Evolutionary conservation across 169 alveolate genomes (phyloP).

Genomic region (Eimeria brunetti): DNA sequence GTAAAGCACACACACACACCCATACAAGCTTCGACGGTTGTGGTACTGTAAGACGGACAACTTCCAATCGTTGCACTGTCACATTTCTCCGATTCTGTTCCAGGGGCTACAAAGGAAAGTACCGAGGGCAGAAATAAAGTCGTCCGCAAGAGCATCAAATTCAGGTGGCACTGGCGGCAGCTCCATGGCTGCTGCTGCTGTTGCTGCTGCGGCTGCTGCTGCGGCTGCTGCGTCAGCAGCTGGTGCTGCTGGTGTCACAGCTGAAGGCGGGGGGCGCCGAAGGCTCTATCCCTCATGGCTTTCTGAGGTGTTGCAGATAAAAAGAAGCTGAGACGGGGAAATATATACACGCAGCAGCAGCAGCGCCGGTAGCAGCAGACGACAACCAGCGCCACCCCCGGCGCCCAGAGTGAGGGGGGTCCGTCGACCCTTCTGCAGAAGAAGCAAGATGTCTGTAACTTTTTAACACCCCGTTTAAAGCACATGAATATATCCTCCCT

Average conservation of each 20-base stretch:
- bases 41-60: background rate
- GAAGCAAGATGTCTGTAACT: background rate
- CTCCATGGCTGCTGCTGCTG: constrained; percentile 65
- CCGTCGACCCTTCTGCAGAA: background rate
- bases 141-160: constrained; percentile 63
- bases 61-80: background rate
- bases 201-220: constrained; percentile 49
- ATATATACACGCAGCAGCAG: background rate
- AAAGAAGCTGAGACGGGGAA: background rate
- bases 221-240: constrained; percentile 62
- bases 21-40: background rate
- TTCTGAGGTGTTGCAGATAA: constrained; percentile 14
- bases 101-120: background rate
- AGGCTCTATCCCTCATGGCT: constrained; percentile 64
- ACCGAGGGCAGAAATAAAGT: constrained; percentile 62
- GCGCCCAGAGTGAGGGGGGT: constrained; percentile 21
- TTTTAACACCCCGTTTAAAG: background rate
- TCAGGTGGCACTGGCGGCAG: constrained; percentile 58
- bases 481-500: background rate
- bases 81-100: background rate
- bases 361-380: constrained; percentile 48
- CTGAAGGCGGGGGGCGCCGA: constrained; percentile 30
- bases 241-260: constrained; percentile 60
- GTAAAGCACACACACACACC: constrained; percentile 13
- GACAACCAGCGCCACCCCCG: constrained; percentile 41